Evolutionary conservation across 179 eudicot species (phyloP).

Genomic region (Pouteria campechiana): DNA sequence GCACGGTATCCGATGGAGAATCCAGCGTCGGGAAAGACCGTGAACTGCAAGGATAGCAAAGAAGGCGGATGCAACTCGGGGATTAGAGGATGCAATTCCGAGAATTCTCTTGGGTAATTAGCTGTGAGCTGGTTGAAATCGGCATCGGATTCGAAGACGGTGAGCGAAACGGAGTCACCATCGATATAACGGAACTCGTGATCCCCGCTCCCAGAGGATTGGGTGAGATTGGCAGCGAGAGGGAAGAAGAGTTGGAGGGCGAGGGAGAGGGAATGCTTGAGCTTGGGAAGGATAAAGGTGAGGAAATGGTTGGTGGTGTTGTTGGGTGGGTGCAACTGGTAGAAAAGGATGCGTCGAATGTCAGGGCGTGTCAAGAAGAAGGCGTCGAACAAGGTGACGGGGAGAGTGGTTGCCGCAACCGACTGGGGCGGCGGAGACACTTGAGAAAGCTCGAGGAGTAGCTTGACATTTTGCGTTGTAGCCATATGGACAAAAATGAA

Average conservation of each 20-base stretch:
- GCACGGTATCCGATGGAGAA: constrained; percentile 8
- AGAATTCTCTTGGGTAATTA: neutral
- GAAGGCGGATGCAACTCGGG: constrained; percentile 1
- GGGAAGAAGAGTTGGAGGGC: constrained; percentile 1
- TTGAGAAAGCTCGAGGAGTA: too few relatives aligned
- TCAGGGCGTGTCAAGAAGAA: neutral
- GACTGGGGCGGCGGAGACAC: neutral
- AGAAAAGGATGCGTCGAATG: neutral
- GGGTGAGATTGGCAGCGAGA: neutral
- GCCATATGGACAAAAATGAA: too few relatives aligned
- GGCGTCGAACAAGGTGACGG: constrained; percentile 3
- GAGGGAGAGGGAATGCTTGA: neutral
- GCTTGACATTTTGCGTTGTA: too few relatives aligned
- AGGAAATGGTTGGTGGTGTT: neutral
- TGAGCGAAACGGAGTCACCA: constrained; percentile 5
- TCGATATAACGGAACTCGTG: neutral
- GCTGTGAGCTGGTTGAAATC: neutral
- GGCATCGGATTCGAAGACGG: neutral
- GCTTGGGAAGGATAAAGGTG: neutral
- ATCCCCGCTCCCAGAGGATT: too few relatives aligned
- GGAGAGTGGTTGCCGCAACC: too few relatives aligned
- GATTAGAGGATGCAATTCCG: neutral
- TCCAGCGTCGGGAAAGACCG: constrained; percentile 14
- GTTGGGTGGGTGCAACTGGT: constrained; percentile 1
- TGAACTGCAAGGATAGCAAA: constrained; percentile 9